phyloP scores from a whole-genome alignment of 768 basidiomycete genomes.

The Multifurca ochricompacta region DNA sequence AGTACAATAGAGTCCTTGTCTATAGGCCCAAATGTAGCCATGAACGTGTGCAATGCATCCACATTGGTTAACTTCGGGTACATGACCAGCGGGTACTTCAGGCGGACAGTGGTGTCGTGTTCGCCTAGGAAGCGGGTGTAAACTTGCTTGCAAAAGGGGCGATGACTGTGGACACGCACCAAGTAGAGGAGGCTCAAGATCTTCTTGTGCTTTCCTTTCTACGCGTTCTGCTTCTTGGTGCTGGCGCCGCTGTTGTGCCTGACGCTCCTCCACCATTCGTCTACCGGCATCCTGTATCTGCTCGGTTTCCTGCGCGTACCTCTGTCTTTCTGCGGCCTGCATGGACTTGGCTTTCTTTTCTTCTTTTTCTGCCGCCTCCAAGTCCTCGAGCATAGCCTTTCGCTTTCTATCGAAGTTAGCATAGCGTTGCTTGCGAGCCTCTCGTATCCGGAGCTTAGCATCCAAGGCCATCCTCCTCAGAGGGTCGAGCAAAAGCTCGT shows the following conservation, averaged over 20 bases:
- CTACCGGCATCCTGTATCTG: slow-evolving; percentile 70
- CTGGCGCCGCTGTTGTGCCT: slow-evolving; percentile 41
- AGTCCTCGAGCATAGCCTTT: slow-evolving; percentile 64
- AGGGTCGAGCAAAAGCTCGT: slow-evolving; percentile 76
- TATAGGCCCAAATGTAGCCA: slow-evolving; percentile 53
- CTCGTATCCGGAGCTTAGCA: slow-evolving; percentile 64
- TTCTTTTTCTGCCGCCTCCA: slow-evolving; percentile 66
- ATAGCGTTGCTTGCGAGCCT: slow-evolving; percentile 63
- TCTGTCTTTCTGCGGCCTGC: slow-evolving; percentile 50
- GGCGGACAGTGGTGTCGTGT: slow-evolving; percentile 66
- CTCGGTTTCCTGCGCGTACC: slow-evolving; percentile 54
- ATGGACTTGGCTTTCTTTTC: slow-evolving; percentile 65
- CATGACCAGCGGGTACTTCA: slow-evolving; percentile 57
- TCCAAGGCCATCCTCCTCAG: slow-evolving; percentile 71
- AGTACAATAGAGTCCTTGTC: slow-evolving; percentile 63
- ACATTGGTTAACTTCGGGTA: slow-evolving; percentile 51
- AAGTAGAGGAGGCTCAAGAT: slow-evolving; percentile 48
- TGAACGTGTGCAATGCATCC: slow-evolving; percentile 40
- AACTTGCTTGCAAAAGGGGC: neutral
- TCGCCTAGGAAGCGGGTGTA: slow-evolving; percentile 33
- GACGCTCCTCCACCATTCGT: slow-evolving; percentile 57
- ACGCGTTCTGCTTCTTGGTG: slow-evolving; percentile 35
- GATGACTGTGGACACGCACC: slow-evolving; percentile 28
- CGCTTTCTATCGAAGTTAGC: slow-evolving; percentile 64
- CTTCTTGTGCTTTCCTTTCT: slow-evolving; percentile 28